These are phyloP conservation scores for Yarrowia hollandica DNA, from an alignment of 805 yeast species.

Conservation along the genomic window DNA sequence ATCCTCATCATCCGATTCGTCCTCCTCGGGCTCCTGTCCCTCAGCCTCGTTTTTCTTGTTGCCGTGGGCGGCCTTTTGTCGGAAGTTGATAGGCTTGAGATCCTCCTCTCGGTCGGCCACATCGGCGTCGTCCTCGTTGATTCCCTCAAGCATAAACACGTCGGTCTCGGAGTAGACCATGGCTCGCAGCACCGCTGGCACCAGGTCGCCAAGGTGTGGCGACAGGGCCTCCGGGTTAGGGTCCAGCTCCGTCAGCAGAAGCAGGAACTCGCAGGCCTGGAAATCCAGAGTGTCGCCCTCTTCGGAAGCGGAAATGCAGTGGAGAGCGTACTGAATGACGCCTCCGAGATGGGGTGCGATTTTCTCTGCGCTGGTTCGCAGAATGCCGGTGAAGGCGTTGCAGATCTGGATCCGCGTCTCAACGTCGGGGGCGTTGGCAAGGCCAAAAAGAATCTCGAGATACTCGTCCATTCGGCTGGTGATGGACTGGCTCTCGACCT, in stretches of 20 bases:
- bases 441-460: slow-evolving; percentile 60
- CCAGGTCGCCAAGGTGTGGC: slow-evolving; percentile 53
- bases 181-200: slow-evolving; percentile 75
- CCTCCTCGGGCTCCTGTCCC: slow-evolving; percentile 52
- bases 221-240: slow-evolving; percentile 45
- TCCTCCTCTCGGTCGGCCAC: slow-evolving; percentile 85
- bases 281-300: slow-evolving; percentile 71
- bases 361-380: slow-evolving; percentile 79
- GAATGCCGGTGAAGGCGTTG: slow-evolving; percentile 65
- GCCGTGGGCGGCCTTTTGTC: slow-evolving; percentile 51
- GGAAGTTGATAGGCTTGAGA: slow-evolving; percentile 77
- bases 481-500: slow-evolving; percentile 65
- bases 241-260: slow-evolving; percentile 70
- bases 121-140: slow-evolving; percentile 75
- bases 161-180: slow-evolving; percentile 91
- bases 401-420: slow-evolving; percentile 74
- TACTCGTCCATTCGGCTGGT: slow-evolving; percentile 64
- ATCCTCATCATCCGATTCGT: slow-evolving; percentile 68
- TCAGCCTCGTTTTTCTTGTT: slow-evolving; percentile 35
- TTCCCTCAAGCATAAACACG: slow-evolving; percentile 57
- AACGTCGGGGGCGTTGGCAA: slow-evolving; percentile 63
- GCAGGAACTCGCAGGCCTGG: slow-evolving; percentile 90
- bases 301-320: slow-evolving; percentile 55
- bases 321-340: slow-evolving; percentile 80
- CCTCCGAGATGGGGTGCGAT: slow-evolving; percentile 79